Percentiles rank a stretch among this genome's conserved stretches.
phyloP scores from a whole-genome alignment of 768 basidiomycete species.

The Russula foetens region DNA sequence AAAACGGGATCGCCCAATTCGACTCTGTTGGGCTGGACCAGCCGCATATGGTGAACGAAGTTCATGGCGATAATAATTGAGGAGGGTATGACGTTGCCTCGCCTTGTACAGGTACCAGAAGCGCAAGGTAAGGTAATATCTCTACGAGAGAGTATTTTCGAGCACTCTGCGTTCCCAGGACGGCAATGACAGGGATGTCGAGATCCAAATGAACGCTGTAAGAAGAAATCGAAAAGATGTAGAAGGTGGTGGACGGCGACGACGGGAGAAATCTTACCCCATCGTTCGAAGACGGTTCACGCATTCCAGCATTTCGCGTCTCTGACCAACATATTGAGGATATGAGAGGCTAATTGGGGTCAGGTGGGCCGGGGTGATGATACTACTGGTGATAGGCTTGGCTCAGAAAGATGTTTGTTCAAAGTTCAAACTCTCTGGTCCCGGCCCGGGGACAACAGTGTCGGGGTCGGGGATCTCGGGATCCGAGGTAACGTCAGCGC shows the following conservation, averaged over 20 bases:
- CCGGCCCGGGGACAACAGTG: no score
- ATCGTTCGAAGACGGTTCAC: constrained; percentile 54
- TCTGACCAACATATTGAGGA: constrained; percentile 32
- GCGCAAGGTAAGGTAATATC: constrained; percentile 63
- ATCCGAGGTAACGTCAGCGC: no score
- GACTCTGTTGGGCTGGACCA: constrained; percentile 26
- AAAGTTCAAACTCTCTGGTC: no score
- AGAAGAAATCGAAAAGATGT: background rate
- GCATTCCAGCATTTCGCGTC: constrained; percentile 47
- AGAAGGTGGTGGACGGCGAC: background rate
- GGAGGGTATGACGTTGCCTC: background rate
- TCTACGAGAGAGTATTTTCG: constrained; percentile 77
- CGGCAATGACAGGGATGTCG: constrained; percentile 65
- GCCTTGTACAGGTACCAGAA: constrained; percentile 70
- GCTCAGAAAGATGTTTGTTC: no score
- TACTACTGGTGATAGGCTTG: no score
- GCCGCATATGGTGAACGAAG: constrained; percentile 6
- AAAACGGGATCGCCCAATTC: constrained; percentile 34
- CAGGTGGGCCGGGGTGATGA: no score
- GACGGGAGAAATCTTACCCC: constrained; percentile 35
- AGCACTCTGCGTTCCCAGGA: constrained; percentile 64
- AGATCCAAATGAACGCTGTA: constrained; percentile 59
- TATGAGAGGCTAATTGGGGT: constrained; percentile 49
- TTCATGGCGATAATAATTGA: background rate
- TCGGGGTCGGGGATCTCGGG: no score